These are phyloP conservation scores for Pyracantha coccinea DNA, from an alignment of 331 rosid genomes.

Conservation along the genomic window DNA sequence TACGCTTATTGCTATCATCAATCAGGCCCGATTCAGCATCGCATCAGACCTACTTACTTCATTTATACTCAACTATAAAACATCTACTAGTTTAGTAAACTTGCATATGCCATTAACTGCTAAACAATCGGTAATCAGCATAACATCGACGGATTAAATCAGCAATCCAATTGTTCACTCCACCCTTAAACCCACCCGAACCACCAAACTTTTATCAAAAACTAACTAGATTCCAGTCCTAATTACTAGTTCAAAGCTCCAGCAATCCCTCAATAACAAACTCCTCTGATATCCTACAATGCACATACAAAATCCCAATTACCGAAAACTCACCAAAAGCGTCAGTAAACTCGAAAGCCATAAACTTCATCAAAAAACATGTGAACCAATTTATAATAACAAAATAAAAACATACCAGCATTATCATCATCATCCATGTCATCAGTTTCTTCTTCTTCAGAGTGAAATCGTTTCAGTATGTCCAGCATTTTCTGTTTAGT, in stretches of 20 bases:
- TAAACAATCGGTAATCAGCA: background rate
- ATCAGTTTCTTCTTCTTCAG: slow-evolving; percentile 60
- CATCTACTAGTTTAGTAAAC: background rate
- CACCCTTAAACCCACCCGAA: background rate
- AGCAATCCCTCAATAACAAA: background rate
- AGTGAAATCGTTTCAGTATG: slow-evolving; percentile 61
- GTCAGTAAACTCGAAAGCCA: background rate
- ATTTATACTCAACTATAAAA: background rate
- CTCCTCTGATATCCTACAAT: background rate
- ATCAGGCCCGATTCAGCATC: background rate
- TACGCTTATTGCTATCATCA: background rate
- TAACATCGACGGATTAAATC: background rate
- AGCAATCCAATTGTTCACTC: background rate
- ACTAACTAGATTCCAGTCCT: background rate
- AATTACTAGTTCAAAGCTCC: background rate
- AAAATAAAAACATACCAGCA: slow-evolving; percentile 15
- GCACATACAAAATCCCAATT: background rate
- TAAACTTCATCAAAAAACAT: background rate
- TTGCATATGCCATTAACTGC: background rate
- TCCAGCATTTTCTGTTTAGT: too few species aligned
- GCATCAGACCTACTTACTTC: background rate
- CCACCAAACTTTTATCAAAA: background rate
- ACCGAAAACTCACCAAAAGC: background rate
- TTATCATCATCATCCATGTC: slow-evolving; percentile 54
- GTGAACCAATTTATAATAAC: background rate